phyloP scores from a whole-genome alignment of 768 basidiomycete species.

The Lentinula raphanica region DNA sequence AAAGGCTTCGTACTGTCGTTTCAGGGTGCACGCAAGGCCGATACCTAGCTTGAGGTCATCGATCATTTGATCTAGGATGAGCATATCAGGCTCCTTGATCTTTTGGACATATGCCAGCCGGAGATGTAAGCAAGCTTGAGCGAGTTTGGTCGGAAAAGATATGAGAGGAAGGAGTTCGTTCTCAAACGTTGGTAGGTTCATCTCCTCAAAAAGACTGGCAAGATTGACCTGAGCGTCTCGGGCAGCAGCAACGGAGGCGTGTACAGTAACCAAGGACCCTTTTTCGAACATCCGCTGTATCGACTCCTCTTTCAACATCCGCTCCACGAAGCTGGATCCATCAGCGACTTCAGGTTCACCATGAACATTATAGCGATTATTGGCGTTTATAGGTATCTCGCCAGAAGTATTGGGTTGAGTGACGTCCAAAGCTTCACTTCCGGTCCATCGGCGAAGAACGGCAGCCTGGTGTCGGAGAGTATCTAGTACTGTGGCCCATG shows the following conservation, averaged over 20 bases:
- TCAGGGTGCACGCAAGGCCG: constrained; percentile 90
- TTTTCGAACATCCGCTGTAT: constrained; percentile 93
- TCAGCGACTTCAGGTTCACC: constrained; percentile 47
- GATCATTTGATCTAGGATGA: constrained; percentile 91
- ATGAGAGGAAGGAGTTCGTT: constrained; percentile 86
- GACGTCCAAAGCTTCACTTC: constrained; percentile 86
- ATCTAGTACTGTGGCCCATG: constrained; percentile 85
- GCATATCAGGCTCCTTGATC: constrained; percentile 79
- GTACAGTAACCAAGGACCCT: constrained; percentile 81
- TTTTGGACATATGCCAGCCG: constrained; percentile 86
- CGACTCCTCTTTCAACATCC: constrained; percentile 93
- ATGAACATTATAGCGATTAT: constrained; percentile 23
- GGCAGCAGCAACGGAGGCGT: constrained; percentile 78
- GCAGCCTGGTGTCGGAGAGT: constrained; percentile 80
- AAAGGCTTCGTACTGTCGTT: constrained; percentile 91
- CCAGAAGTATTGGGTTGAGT: constrained; percentile 69
- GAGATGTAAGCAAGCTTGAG: constrained; percentile 85
- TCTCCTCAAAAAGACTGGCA: constrained; percentile 67
- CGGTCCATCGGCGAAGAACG: constrained; percentile 89
- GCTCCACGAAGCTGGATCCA: constrained; percentile 86
- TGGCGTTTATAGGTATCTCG: constrained; percentile 42
- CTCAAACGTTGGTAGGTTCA: constrained; percentile 91
- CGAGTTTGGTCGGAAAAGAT: constrained; percentile 93
- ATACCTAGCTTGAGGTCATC: constrained; percentile 90
- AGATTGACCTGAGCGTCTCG: constrained; percentile 84